phyloP scores from a whole-genome alignment of 192 early-diverging fungal species.

The Umbelopsis sp. region DNA sequence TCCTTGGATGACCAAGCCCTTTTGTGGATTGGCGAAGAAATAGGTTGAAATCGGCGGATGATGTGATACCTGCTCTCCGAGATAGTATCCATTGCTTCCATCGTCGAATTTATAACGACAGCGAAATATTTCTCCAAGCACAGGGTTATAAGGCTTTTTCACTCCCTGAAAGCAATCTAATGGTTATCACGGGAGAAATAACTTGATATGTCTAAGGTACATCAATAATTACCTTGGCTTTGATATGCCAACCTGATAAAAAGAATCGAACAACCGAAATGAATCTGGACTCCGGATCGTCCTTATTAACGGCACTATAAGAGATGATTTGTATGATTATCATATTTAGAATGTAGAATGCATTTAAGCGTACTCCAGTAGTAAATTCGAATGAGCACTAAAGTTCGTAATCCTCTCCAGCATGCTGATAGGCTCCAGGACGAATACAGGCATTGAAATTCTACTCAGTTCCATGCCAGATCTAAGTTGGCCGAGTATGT shows the following conservation, averaged over 20 bases:
- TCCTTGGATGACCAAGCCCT: constrained; percentile 75
- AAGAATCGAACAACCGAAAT: constrained; percentile 84
- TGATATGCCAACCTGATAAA: constrained; percentile 91
- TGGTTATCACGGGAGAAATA: background rate
- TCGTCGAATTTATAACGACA: constrained; percentile 72
- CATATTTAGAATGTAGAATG: background rate
- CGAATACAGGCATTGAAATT: constrained; percentile 94
- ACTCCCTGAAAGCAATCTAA: constrained; percentile 58
- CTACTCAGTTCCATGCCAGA: constrained; percentile 89
- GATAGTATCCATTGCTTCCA: constrained; percentile 67
- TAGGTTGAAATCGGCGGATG: constrained; percentile 88
- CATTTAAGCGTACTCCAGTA: constrained; percentile 60
- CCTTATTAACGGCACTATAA: constrained; percentile 64
- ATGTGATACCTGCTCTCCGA: constrained; percentile 91
- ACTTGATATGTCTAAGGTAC: background rate
- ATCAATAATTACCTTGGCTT: constrained; percentile 68
- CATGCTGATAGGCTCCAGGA: constrained; percentile 92
- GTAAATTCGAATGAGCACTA: constrained; percentile 86
- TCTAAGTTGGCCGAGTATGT: constrained; percentile 84
- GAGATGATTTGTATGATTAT: background rate
- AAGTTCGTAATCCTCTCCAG: constrained; percentile 96
- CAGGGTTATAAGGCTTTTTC: constrained; percentile 93
- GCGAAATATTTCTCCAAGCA: constrained; percentile 89
- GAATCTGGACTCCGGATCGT: constrained; percentile 77
- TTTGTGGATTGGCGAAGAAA: constrained; percentile 79